Percentiles rank a stretch among this genome's conserved stretches.
phyloP scores from a whole-genome alignment of 805 yeast genomes.

The Candida incommunis region DNA sequence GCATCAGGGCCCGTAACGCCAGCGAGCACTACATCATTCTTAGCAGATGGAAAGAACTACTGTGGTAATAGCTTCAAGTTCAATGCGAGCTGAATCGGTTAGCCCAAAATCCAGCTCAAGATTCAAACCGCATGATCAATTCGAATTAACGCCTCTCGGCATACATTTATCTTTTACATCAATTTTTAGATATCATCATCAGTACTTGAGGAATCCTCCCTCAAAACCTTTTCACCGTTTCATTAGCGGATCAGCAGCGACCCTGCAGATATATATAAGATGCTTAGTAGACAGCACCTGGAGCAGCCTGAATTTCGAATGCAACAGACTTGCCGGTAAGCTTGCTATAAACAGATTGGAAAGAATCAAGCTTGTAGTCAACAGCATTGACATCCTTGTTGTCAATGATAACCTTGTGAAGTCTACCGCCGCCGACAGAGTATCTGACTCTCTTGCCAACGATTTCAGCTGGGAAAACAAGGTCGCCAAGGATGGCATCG shows the following conservation, averaged over 20 bases:
- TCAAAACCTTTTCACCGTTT: not conserved
- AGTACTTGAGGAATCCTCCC: too few species aligned
- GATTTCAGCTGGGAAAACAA: conserved; percentile 99
- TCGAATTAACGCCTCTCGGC: not conserved
- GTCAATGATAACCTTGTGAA: conserved; percentile 94
- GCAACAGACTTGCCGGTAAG: conserved; percentile 99
- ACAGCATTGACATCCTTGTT: conserved; percentile 94
- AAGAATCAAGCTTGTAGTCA: conserved; percentile 97
- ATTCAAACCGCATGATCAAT: not conserved
- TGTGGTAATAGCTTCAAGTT: too few species aligned
- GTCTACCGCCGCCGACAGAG: conserved; percentile 97
- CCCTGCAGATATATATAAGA: not conserved
- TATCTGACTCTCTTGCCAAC: conserved; percentile 98
- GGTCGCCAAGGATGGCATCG: conserved; percentile 96
- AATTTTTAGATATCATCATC: not conserved
- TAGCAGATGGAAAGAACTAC: not conserved
- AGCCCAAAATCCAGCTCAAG: too few species aligned
- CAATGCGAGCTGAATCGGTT: too few species aligned
- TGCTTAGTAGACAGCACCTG: conserved; percentile 23
- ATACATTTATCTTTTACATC: not conserved
- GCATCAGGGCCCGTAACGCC: not conserved
- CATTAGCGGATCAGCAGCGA: not conserved
- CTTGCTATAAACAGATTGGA: conserved; percentile 97
- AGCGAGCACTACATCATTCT: too few species aligned
- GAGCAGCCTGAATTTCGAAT: conserved; percentile 66